Base-by-base conservation (phyloP, 495 filamentous ascomycete genomes). In the Evansstolkia leycettana region DNA sequence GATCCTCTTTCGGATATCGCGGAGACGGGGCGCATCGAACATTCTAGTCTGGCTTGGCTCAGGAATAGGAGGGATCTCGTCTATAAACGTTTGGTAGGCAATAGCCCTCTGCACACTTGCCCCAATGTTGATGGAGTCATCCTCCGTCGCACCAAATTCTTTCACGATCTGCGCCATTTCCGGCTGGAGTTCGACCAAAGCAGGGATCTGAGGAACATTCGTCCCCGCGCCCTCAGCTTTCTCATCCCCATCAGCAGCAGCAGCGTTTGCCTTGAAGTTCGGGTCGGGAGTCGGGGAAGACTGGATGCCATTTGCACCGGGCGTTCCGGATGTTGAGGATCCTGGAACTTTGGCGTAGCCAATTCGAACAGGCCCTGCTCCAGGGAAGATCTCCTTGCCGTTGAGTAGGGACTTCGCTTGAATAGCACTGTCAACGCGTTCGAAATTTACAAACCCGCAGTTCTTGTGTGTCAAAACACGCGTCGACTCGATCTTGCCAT, bases 371-470 rank as follows among this genome's bases (percentile, higher is more conserved):
- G 90, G 87, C 11, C 92, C 90, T 38, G 87, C 88, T 30, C 90
- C 92, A 6, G 90, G 92, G 64, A 98, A 96, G 32, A 98, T 94
- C 54, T 98, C 90, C 60, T 93, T 94, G 41, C 87, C 87, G 48
- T 95, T 94, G 53, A 93, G 78, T 50, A 76, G 66, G 13, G 74
- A 75, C 50, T 84, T 92, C 3, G 90, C 92, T 36, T 82, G 73
- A 18, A 94, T 82, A 31, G 90, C 92, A 50, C 84, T 92, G 20
- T 94, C 84, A 16, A 87, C 55, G 43, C 73, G 75, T 60, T 95
- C 84, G 46, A 94, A 98, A 57, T 98, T 98, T 52, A 98, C 87
- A 47, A 98, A 98, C 5, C 90, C 90, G 55, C 90, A 98, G 51
- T 93, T 96, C 73, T 98, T 98, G 66, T 98, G 90, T 9, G 90